phyloP scores from a whole-genome alignment of 768 basidiomycete species.

The Kwoniella newhampshirensis region DNA sequence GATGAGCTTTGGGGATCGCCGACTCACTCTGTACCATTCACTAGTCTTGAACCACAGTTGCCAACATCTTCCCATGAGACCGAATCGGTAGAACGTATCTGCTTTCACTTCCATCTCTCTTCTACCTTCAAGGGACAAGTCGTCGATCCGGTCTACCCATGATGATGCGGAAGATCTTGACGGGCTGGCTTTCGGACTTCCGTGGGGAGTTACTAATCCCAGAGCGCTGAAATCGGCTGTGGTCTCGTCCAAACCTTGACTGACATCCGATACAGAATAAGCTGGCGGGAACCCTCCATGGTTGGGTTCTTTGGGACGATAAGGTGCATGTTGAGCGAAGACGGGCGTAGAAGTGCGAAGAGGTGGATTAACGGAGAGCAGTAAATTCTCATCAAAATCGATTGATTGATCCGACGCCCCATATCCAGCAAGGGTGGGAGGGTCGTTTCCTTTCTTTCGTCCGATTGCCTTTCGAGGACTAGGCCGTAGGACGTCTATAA shows the following conservation, averaged over 20 bases:
- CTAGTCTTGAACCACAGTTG: conserved; percentile 40
- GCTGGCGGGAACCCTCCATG: conserved; percentile 60
- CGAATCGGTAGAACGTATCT: conserved; percentile 38
- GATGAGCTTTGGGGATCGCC: conserved; percentile 3
- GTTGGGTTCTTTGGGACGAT: conserved; percentile 73
- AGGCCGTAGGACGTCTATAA: conserved; percentile 11
- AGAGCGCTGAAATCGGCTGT: conserved; percentile 17
- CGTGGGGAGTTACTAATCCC: conserved; percentile 9
- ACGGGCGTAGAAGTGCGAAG: conserved; percentile 42
- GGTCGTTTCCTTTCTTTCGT: neutral
- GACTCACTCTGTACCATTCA: conserved; percentile 34
- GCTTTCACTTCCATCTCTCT: conserved; percentile 35
- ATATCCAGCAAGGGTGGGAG: conserved; percentile 28
- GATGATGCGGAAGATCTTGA: neutral
- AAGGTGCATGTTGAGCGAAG: conserved; percentile 58
- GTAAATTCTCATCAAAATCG: neutral
- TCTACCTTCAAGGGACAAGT: conserved; percentile 1
- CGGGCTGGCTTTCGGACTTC: neutral
- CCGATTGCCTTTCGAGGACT: conserved; percentile 31
- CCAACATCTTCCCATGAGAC: conserved; percentile 43
- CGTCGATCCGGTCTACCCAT: conserved; percentile 16
- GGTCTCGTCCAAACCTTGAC: conserved; percentile 14
- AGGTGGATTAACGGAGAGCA: conserved; percentile 25
- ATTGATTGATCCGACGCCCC: neutral
- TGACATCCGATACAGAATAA: conserved; percentile 41